Conservation (phyloP, 129 eudicot genomes). For the Logfia minima region DNA sequence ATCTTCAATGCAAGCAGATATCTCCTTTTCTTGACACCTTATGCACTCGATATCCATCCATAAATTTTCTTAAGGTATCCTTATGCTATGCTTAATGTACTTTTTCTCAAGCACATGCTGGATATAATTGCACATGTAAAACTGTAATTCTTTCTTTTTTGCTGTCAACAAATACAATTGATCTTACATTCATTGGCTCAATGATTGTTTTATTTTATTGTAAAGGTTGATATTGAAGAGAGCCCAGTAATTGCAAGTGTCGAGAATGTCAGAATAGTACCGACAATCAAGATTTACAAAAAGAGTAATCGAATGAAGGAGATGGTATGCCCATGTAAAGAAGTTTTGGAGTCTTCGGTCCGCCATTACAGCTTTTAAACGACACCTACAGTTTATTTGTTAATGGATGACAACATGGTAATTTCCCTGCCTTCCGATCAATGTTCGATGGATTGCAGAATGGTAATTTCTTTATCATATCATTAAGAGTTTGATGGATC, state of each 20-base stretch:
- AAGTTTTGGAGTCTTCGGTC: slow-evolving; percentile 82
- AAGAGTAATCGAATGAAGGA: slow-evolving; percentile 74
- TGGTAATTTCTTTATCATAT: slow-evolving; percentile 10
- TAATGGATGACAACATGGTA: slow-evolving; percentile 20
- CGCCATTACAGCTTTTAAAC: slow-evolving; percentile 69
- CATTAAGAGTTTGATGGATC: neutral
- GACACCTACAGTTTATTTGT: neutral
- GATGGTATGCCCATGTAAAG: slow-evolving; percentile 72
- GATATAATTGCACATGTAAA: slow-evolving; percentile 14
- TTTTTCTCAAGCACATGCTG: neutral
- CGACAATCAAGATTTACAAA: slow-evolving; percentile 82
- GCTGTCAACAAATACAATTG: neutral
- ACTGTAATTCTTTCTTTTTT: slow-evolving; percentile 17
- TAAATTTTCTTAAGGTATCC: slow-evolving; percentile 76
- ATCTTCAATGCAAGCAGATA: slow-evolving; percentile 60
- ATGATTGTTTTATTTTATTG: slow-evolving; percentile 1
- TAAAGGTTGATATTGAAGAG: slow-evolving; percentile 79
- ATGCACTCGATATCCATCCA: slow-evolving; percentile 72
- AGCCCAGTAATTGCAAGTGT: slow-evolving; percentile 59
- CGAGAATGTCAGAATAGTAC: slow-evolving; percentile 72
- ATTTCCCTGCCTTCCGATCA: slow-evolving; percentile 8
- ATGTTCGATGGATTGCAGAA: slow-evolving; percentile 1
- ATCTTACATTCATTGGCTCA: slow-evolving; percentile 10
- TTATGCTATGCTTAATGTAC: slow-evolving; percentile 17
- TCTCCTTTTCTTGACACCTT: slow-evolving; percentile 64